Evolutionary conservation across 2,329 filamentous ascomycete species (phyloP), one percentile per base, ranked within the genome.

Genomic region (Byssoonygena ceratinophila): DNA sequence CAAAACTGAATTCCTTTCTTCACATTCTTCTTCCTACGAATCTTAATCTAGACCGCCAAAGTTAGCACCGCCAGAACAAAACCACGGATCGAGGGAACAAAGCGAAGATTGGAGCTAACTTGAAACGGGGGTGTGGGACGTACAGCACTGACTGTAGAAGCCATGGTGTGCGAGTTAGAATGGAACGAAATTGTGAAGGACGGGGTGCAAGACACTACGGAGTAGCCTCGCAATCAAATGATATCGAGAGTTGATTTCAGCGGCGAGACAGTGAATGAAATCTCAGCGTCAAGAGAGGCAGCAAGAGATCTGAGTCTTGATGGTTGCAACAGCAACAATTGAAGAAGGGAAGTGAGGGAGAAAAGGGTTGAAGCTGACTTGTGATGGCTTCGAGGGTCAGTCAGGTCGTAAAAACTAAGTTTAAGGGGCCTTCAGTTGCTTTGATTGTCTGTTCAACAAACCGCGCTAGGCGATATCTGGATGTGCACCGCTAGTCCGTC

Each of bases 1-100:
- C 90, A 97, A 79, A 98, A 98, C 80, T 98, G 92, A 69, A 98
- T 97, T 70, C 92, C 92, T 82, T 96, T 96, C 86, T 96, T 96
- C 77, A 98, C 91, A 81, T 98, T 97, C 87, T 98, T 98, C 91
- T 98, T 98, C 75, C 88, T 85, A 76, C 92, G 90, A 71, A 96
- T 90, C 86, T 95, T 92, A 74, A 94, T 87, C 83, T 88, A 56
- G 44, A 39, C 54, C 31, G 22, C 23, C 44, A 12, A 27, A 18
- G 37, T 55, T 23, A 52, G 48, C n/a, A 54, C n/a, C n/a, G 29
- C 9, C 18, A 46, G 18, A 34, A 14, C 46, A 51, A 36, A n/a
- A 22, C n/a, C n/a, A 32, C 34, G 39, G n/a, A 1, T n/a, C 23
- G 22, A n/a, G 5, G 22, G 18, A 29, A 29, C 39, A 20, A 44